Evolutionary conservation across 306 rosid genomes (phyloP).

Genomic region (Lathyrus sativus): DNA sequence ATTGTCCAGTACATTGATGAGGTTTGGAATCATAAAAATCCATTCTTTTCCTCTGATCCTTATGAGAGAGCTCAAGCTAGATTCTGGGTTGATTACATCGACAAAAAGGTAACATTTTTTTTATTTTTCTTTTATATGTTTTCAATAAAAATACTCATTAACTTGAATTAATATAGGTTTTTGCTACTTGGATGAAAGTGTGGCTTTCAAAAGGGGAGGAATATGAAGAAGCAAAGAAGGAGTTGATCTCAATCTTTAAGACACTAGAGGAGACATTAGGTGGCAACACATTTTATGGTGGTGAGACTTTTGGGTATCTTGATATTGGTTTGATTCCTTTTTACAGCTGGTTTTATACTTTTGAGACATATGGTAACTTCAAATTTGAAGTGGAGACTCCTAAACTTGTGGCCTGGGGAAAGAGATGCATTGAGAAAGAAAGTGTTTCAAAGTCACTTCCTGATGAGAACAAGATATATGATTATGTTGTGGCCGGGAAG

Average conservation of each 20-base stretch:
- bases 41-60: conserved; percentile 38
- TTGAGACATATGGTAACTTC: conserved; percentile 45
- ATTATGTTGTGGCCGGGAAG: background rate
- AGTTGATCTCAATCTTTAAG: conserved; percentile 40
- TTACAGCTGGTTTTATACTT: conserved; percentile 49
- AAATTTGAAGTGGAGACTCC: conserved; percentile 56
- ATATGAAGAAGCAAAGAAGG: conserved; percentile 46
- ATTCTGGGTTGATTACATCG: conserved; percentile 46
- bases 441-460: conserved; percentile 50
- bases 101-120: conserved; percentile 39
- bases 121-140: background rate
- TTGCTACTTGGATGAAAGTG: conserved; percentile 38
- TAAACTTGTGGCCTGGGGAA: conserved; percentile 51
- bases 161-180: conserved; percentile 30
- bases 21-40: conserved; percentile 40
- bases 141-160: background rate
- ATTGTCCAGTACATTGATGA: conserved; percentile 51
- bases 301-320: conserved; percentile 49
- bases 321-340: conserved; percentile 47
- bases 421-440: conserved; percentile 47
- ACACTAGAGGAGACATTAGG: conserved; percentile 39
- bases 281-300: conserved; percentile 44
- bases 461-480: conserved; percentile 47
- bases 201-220: conserved; percentile 51
- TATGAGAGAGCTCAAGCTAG: conserved; percentile 43